Percentiles rank a stretch among this genome's conserved stretches.
Conservation (phyloP, 208 protist species). For the Tritrichomonas musculus region DNA sequence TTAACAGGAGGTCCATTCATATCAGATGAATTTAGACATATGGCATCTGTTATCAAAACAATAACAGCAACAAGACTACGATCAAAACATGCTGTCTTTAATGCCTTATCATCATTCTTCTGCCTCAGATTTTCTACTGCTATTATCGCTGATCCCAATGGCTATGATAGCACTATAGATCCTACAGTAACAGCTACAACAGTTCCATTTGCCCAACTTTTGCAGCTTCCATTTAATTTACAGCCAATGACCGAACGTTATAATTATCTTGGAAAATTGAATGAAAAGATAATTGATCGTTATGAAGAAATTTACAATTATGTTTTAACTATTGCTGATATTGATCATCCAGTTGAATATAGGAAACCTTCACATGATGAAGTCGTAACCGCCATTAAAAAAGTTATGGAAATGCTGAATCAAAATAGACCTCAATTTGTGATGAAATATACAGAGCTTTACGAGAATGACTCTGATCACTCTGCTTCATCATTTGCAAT, state of each 20-base stretch:
- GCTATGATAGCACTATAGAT: too few species aligned
- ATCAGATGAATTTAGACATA: neutral
- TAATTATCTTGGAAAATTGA: neutral
- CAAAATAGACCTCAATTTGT: too few species aligned
- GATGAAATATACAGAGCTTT: too few species aligned
- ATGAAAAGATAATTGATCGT: neutral
- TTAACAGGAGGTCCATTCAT: neutral
- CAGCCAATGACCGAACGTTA: neutral
- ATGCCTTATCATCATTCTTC: conserved; percentile 12
- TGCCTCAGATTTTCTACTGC: neutral
- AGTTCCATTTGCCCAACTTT: neutral
- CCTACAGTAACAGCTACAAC: neutral
- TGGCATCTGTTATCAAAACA: neutral
- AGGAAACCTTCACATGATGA: neutral
- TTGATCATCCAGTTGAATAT: neutral
- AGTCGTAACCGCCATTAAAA: neutral
- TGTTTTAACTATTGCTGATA: neutral
- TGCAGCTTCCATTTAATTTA: neutral
- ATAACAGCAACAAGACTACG: neutral
- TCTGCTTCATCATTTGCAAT: too few species aligned
- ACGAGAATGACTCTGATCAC: too few species aligned
- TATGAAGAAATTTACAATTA: conserved; percentile 20
- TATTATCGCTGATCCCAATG: neutral
- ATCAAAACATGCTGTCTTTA: neutral
- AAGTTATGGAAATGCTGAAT: too few species aligned